These are phyloP conservation scores for Pichia ethanolica DNA, from an alignment of 805 yeast genomes.

Conservation along the genomic window DNA sequence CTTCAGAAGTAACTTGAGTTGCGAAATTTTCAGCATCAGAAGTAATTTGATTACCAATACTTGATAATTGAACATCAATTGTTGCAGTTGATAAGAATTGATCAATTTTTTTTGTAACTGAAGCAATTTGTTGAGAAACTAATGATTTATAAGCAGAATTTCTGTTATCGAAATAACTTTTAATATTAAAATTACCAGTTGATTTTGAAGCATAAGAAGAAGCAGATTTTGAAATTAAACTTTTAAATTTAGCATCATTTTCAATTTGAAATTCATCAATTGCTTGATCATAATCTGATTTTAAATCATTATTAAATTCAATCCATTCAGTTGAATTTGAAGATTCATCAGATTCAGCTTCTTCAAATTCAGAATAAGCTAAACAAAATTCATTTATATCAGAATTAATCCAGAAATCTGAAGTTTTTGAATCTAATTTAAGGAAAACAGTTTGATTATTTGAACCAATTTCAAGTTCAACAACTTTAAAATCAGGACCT, in stretches of 20 bases:
- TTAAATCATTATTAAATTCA: neutral
- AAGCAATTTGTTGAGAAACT: constrained; percentile 3
- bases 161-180: constrained; percentile 5
- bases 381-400: constrained; percentile 10
- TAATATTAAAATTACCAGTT: neutral
- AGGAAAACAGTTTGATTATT: constrained; percentile 43
- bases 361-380: constrained; percentile 8
- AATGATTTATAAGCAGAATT: neutral
- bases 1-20: constrained; percentile 4
- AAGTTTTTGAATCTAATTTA: constrained; percentile 58
- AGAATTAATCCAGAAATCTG: constrained; percentile 53
- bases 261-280: constrained; percentile 4
- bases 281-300: neutral
- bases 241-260: neutral
- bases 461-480: constrained; percentile 43
- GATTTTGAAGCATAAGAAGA: neutral
- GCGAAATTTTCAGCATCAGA: constrained; percentile 4
- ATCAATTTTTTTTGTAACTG: constrained; percentile 3
- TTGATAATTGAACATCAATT: neutral
- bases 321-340: constrained; percentile 1
- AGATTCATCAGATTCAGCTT: neutral
- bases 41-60: neutral
- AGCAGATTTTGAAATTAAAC: neutral
- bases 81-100: neutral
- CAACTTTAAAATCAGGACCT: constrained; percentile 25